Base-by-base conservation (phyloP, 2,329 filamentous ascomycete genomes). In the Trichoderma harzianum region DNA sequence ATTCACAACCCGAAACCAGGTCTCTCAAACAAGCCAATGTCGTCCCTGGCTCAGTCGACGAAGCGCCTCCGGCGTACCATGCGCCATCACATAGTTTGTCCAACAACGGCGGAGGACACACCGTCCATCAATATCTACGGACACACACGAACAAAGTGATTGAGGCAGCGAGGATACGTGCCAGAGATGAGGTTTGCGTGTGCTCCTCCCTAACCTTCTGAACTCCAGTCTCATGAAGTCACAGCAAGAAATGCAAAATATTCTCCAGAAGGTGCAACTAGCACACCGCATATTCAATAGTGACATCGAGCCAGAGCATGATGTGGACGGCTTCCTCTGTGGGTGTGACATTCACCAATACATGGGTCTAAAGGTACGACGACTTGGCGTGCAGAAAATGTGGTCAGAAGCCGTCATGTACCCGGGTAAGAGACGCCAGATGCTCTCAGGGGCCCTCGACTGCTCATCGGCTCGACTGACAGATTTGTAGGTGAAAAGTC, bases 401-500 rank as follows among this genome's bases (percentile, higher is more conserved):
- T 47, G 43, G 43, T 47, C 43, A 47, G 43, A 47, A 47, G 43
- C 43, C 18, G 43, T 47, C 43, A 47, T 47, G 43, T 47, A 47
- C 43, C 43, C 43, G 7, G 43, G 43, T 47, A 47, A 47, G 18
- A 47, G n/a, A 47, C 43, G n/a, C n/a, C 18, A n/a, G 18, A 47
- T 5, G 7, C n/a, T 47, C 43, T 47, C 43, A 47, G 43, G 43
- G 16, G 28, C n/a, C 30, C 30, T 60, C 30, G 57, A 36, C 18
- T 16, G 11, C 67, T 51, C 55, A 63, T 30, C 14, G 32, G 70
- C 26, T 36, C 26, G 18, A 30, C 11, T 63, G 30, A 36, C 58
- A n/a, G 65, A 36, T 65, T n/a, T 70, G 51, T n/a, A 74, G 73
- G 83, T 74, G 77, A 82, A 73, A 79, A 79, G 73, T 55, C 76